Evolutionary conservation across 441 rosid species (phyloP), one percentile per base, ranked within the genome.

Genomic region (Erodium texanum): DNA sequence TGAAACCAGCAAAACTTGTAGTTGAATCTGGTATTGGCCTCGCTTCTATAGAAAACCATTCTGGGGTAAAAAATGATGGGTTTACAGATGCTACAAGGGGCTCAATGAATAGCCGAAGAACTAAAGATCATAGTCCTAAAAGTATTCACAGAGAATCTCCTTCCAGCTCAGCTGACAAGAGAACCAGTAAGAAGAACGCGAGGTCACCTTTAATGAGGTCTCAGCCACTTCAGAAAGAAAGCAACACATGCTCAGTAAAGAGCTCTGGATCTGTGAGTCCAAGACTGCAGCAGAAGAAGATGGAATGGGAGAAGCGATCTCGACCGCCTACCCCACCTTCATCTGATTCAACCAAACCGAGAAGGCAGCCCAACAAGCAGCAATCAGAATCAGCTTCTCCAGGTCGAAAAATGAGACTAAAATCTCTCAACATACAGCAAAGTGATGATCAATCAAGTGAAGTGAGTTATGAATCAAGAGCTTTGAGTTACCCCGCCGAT

Each of bases 1-100:
- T 91, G 92, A 93, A 89, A 85, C 95, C 99, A 23, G 87, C 88
- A 41, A 91, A 86, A 79, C 87, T 82, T 67, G 83, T 84, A 64
- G 90, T 82, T 56, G 84, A 84, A 72, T 80, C 84, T 62, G 80
- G 80, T 70, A 77, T 83, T 58, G 77, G 82, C 73, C 56, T 84
- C 78, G 78, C 92, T 64, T 81, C 87, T 12, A 78, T 82, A n/a
- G 86, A 85, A 64, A 71, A 80, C 16, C 77, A 83, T 63, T 70
- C 90, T 27, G 69, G 76, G 59, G 71, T 81, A 45, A 79, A 78
- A 0, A 48, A n/a, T 48, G 18, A 75, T 70, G 76, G 75, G 66
- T 50, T 74, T 68, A 77, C 77, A 67, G 80, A 75, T 67, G 68
- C 66, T 76, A 80, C 67, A 78, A 79, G 77, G 72, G 78, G 62